A percentile compares a stretch with the other conserved stretches of the same genome.
These are phyloP conservation scores for Acer negundo DNA, from an alignment of 345 rosid species.

Conservation along the genomic window DNA sequence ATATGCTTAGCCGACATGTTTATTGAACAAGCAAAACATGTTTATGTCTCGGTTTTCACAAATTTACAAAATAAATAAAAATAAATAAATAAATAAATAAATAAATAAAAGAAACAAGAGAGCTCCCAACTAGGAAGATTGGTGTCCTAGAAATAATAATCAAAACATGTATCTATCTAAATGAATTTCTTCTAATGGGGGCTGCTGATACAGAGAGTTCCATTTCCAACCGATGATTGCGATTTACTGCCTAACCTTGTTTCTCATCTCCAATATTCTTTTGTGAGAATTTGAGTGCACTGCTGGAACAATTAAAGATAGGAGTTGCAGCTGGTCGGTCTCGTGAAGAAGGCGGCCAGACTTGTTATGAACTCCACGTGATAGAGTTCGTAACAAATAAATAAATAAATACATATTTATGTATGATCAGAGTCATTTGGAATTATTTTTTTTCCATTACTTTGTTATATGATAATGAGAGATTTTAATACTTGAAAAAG, in stretches of 20 bases:
- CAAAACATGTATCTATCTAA: slow-evolving; percentile 33
- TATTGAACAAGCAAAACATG: too few relatives aligned
- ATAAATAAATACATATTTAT: too few relatives aligned
- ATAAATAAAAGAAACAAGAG: too few relatives aligned
- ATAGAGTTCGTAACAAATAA: too few relatives aligned
- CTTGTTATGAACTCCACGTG: slow-evolving; percentile 84
- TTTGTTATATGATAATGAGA: too few relatives aligned
- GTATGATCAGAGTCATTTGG: too few relatives aligned
- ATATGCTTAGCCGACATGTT: too few relatives aligned
- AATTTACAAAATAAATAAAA: too few relatives aligned
- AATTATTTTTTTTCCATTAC: too few relatives aligned
- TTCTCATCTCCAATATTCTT: slow-evolving; percentile 83
- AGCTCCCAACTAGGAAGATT: neutral
- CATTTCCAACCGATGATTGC: neutral
- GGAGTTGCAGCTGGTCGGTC: slow-evolving; percentile 91
- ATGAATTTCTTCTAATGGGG: neutral
- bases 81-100: too few relatives aligned
- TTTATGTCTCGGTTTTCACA: too few relatives aligned
- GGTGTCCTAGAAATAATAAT: slow-evolving; percentile 30
- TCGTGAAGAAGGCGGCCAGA: slow-evolving; percentile 86
- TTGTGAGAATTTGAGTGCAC: slow-evolving; percentile 79
- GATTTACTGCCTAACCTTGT: slow-evolving; percentile 30
- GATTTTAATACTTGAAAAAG: too few relatives aligned
- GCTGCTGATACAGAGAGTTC: neutral
- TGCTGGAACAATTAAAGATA: slow-evolving; percentile 57